These are phyloP conservation scores for Pterocarpus santalinus DNA, from an alignment of 306 rosid species.

Conservation along the genomic window DNA sequence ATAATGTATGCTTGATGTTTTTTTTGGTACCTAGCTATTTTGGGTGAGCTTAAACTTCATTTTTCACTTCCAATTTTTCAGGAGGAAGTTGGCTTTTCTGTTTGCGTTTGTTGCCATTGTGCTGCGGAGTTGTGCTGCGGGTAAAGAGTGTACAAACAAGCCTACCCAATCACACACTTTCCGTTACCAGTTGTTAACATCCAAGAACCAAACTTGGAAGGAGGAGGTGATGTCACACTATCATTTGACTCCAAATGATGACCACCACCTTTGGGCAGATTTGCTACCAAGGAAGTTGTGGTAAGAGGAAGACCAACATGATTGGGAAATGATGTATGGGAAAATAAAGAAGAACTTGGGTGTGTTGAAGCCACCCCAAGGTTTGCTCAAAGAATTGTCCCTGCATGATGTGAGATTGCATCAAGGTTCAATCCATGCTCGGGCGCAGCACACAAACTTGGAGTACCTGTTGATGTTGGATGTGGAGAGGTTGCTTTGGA, in stretches of 20 bases:
- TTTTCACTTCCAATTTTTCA: constrained; percentile 22
- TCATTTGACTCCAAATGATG: constrained; percentile 68
- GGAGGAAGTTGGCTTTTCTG: constrained; percentile 48
- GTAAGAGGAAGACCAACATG: constrained; percentile 35
- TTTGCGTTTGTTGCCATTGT: constrained; percentile 34
- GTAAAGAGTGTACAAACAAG: constrained; percentile 73
- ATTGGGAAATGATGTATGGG: constrained; percentile 63
- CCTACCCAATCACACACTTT: constrained; percentile 62
- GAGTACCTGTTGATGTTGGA: constrained; percentile 74
- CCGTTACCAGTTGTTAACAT: constrained; percentile 51
- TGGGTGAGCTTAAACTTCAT: too few relatives aligned
- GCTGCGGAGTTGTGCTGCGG: constrained; percentile 47
- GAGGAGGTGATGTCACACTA: constrained; percentile 58
- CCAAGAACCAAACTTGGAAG: constrained; percentile 62
- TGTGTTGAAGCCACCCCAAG: constrained; percentile 42
- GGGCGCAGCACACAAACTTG: constrained; percentile 75
- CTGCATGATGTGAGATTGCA: constrained; percentile 72
- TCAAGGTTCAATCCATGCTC: constrained; percentile 58
- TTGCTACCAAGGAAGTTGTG: too few relatives aligned
- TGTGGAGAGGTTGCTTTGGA: constrained; percentile 74
- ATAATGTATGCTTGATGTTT: too few relatives aligned
- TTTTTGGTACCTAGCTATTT: too few relatives aligned
- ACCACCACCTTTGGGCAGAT: neutral
- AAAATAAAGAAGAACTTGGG: constrained; percentile 46
- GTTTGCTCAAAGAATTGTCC: constrained; percentile 65